These are phyloP conservation scores for Aspergillus heteromorphus DNA, from an alignment of 495 filamentous ascomycete genomes.

Conservation along the genomic window DNA sequence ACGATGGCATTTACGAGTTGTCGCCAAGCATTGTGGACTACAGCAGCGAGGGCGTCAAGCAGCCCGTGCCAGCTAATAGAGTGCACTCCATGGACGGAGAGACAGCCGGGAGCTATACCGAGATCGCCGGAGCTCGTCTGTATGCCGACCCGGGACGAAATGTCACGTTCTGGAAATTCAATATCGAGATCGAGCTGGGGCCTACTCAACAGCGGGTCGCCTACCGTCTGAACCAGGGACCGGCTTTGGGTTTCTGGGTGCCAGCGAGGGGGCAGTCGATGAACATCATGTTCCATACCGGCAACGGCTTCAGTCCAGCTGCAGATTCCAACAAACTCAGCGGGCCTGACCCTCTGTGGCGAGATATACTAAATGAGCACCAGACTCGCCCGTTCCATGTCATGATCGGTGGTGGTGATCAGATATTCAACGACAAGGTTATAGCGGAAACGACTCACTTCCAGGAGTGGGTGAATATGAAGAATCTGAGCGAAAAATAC, in stretches of 20 bases:
- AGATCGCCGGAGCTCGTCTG: constrained; percentile 73
- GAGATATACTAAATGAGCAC: constrained; percentile 89
- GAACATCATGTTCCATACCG: constrained; percentile 98
- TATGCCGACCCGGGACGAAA: constrained; percentile 81
- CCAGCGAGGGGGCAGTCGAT: constrained; percentile 79
- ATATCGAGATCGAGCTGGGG: constrained; percentile 81
- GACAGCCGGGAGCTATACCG: constrained; percentile 65
- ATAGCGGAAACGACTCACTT: constrained; percentile 69
- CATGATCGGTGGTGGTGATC: constrained; percentile 96
- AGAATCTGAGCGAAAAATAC: constrained; percentile 74
- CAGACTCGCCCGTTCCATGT: constrained; percentile 93
- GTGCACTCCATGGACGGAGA: constrained; percentile 59
- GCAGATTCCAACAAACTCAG: constrained; percentile 73
- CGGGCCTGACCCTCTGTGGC: constrained; percentile 94
- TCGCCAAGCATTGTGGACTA: constrained; percentile 41
- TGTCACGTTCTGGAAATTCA: constrained; percentile 95
- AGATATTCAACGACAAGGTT: constrained; percentile 88
- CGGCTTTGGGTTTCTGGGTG: constrained; percentile 90
- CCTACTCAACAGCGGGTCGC: constrained; percentile 76
- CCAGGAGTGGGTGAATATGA: constrained; percentile 75
- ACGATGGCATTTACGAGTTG: constrained; percentile 73
- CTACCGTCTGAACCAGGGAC: constrained; percentile 91
- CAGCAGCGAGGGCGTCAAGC: constrained; percentile 29
- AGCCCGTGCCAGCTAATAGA: constrained; percentile 38
- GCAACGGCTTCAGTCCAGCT: constrained; percentile 87